phyloP scores from a whole-genome alignment of 2,329 filamentous ascomycete genomes.

The Akanthomyces dipterigenus region DNA sequence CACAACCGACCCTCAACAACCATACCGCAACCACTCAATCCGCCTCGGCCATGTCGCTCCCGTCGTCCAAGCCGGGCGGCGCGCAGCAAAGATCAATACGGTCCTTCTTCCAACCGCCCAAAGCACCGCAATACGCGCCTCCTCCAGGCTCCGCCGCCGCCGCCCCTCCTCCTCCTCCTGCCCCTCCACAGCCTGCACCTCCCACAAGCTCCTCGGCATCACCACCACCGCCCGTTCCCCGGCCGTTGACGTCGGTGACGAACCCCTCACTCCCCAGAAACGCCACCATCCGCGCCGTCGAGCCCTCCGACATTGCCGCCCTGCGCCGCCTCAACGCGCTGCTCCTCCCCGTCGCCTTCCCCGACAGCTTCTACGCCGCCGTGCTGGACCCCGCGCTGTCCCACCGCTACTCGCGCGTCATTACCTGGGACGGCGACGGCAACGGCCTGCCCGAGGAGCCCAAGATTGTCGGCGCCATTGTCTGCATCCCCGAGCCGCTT shows the following conservation, averaged over 20 bases:
- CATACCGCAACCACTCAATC: not conserved
- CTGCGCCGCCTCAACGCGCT: conserved; percentile 59
- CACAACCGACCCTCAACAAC: not conserved
- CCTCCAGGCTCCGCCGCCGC: conserved; percentile 23
- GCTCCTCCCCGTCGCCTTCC: conserved; percentile 57
- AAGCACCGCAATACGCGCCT: conserved; percentile 32
- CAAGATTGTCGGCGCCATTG: conserved; percentile 54
- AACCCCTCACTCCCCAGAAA: conserved; percentile 34
- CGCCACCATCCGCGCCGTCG: conserved; percentile 46
- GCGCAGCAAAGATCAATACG: conserved; percentile 48
- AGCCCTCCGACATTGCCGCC: conserved; percentile 45
- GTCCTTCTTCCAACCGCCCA: conserved; percentile 52
- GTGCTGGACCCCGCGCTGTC: conserved; percentile 43
- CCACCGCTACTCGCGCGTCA: conserved; percentile 51
- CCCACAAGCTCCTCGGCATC: conserved; percentile 20
- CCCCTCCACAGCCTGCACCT: conserved; percentile 16
- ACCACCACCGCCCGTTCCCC: conserved; percentile 13
- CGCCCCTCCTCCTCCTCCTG: conserved; percentile 15
- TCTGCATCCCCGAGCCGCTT: conserved; percentile 55
- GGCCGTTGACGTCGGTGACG: conserved; percentile 17
- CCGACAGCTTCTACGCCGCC: conserved; percentile 55
- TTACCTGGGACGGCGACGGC: conserved; percentile 46
- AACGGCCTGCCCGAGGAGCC: conserved; percentile 22
- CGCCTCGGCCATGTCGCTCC: conserved; percentile 31
- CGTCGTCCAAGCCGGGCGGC: conserved; percentile 26